Conservation (phyloP, 2,329 filamentous ascomycete species). For the Monilinia vaccinii-corymbosi region DNA sequence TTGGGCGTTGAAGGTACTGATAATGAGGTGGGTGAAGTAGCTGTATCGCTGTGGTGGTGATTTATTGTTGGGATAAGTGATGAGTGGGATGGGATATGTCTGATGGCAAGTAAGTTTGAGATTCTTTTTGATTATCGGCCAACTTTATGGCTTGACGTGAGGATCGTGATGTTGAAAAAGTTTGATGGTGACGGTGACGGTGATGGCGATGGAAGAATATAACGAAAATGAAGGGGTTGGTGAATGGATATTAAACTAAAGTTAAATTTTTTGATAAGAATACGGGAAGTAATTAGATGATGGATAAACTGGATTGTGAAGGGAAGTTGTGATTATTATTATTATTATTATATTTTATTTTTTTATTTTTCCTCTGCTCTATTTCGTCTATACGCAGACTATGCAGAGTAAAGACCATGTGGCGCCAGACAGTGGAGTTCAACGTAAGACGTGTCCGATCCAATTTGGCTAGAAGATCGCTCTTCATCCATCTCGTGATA, state of each 20-base stretch:
- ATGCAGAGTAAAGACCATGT: constrained; percentile 11
- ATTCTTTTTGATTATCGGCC: background rate
- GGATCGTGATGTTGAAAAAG: constrained; percentile 3
- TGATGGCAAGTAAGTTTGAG: background rate
- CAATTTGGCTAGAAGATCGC: constrained; percentile 1
- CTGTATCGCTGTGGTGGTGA: background rate
- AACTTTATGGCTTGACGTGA: background rate
- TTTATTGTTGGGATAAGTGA: background rate
- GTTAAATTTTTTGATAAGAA: background rate
- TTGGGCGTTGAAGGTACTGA: background rate
- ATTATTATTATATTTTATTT: background rate
- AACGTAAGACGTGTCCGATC: constrained; percentile 9
- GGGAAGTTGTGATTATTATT: background rate
- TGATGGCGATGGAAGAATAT: background rate
- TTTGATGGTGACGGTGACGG: too few species aligned
- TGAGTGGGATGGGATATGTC: background rate
- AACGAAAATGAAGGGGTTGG: constrained; percentile 6
- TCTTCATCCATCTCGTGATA: background rate
- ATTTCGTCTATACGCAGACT: background rate
- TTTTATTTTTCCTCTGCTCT: background rate
- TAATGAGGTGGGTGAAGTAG: background rate
- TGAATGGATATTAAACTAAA: constrained; percentile 4
- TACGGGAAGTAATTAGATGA: background rate
- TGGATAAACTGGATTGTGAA: background rate
- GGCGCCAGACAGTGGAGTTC: constrained; percentile 8